phyloP scores from a whole-genome alignment of 495 filamentous ascomycete genomes.

The Aeminium ludgeri region DNA sequence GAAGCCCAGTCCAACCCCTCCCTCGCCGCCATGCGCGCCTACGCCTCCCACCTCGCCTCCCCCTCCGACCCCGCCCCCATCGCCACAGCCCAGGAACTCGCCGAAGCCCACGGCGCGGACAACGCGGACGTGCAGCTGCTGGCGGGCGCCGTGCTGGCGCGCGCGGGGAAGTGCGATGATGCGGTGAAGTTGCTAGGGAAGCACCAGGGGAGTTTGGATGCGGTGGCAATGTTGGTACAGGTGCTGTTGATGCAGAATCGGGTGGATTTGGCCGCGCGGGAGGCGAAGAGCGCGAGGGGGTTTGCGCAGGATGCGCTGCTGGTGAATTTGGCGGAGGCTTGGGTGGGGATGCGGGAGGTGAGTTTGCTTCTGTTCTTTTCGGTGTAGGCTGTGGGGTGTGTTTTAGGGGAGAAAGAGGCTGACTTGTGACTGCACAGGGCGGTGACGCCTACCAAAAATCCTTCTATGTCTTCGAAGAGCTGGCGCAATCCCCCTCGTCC shows the following conservation, averaged over 20 bases:
- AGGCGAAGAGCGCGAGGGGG: conserved; percentile 71
- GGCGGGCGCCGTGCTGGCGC: conserved; percentile 59
- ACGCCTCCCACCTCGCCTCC: conserved; percentile 51
- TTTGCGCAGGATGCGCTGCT: conserved; percentile 93
- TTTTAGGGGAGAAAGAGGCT: too few relatives aligned
- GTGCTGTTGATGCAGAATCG: conserved; percentile 86
- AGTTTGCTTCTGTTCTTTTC: conserved; percentile 21
- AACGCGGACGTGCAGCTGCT: conserved; percentile 71
- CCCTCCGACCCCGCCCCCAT: conserved; percentile 29
- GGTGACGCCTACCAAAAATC: conserved; percentile 92
- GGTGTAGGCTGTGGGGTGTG: background rate
- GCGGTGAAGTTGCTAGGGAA: conserved; percentile 59
- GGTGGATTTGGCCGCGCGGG: conserved; percentile 74
- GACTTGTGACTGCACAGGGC: conserved; percentile 36
- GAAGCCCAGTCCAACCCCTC: conserved; percentile 49
- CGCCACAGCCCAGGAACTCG: conserved; percentile 51
- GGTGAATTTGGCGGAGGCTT: conserved; percentile 87
- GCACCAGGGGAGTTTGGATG: conserved; percentile 69
- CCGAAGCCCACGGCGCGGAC: conserved; percentile 41
- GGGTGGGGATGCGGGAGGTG: conserved; percentile 81
- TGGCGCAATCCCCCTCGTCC: conserved; percentile 67
- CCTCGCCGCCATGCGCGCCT: conserved; percentile 56
- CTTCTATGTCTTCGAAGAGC: conserved; percentile 96
- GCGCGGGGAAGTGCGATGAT: conserved; percentile 62
- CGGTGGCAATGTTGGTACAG: conserved; percentile 42